phyloP scores from a whole-genome alignment of 768 basidiomycete genomes.

The Suillus alpinus region DNA sequence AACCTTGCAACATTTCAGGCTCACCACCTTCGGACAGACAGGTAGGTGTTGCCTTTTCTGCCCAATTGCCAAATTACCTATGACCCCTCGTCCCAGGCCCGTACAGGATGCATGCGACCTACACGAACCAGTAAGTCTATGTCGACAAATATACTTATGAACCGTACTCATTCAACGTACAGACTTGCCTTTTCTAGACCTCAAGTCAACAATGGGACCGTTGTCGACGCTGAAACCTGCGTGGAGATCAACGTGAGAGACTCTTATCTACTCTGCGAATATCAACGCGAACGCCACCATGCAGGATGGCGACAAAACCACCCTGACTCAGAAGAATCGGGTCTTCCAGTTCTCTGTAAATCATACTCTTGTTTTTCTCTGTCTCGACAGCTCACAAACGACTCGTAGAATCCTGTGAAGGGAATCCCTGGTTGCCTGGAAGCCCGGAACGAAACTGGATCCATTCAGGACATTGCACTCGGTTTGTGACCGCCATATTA shows the following conservation, averaged over 20 bases:
- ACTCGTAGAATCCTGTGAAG: not conserved
- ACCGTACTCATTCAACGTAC: too few species aligned
- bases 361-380: not conserved
- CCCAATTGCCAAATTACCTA: not conserved
- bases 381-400: not conserved
- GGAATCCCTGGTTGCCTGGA: not conserved
- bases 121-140: not conserved
- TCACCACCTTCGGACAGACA: not conserved
- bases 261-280: not conserved
- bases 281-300: too few species aligned
- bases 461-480: not conserved
- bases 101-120: not conserved
- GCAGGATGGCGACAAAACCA: not conserved
- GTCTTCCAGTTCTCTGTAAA: not conserved
- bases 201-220: not conserved
- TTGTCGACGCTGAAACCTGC: not conserved
- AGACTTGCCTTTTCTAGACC: not conserved
- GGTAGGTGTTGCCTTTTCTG: not conserved
- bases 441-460: not conserved
- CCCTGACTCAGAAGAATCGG: not conserved
- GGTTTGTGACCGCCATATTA: not conserved
- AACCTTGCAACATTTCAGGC: not conserved
- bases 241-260: not conserved
- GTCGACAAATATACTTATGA: not conserved
- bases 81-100: not conserved